These are phyloP conservation scores for Mycena galericulata DNA, from an alignment of 768 basidiomycete species.

Conservation along the genomic window DNA sequence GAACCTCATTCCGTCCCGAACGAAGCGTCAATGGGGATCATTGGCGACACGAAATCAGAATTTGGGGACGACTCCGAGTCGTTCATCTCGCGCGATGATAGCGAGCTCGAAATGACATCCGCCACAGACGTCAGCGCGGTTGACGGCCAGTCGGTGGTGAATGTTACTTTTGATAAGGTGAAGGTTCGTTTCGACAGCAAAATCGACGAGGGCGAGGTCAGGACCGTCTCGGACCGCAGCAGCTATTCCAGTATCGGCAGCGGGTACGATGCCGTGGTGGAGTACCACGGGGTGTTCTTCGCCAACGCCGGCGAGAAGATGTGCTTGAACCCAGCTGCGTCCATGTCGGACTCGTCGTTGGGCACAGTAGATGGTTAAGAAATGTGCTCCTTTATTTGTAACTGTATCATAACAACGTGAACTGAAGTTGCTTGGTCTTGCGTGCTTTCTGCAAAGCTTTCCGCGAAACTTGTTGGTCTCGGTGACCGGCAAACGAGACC, in stretches of 20 bases:
- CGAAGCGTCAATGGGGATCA: background rate
- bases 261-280: constrained; percentile 19
- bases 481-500: background rate
- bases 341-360: constrained; percentile 26
- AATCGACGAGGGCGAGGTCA: background rate
- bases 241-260: constrained; percentile 27
- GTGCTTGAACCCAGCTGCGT: background rate
- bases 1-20: no score
- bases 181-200: constrained; percentile 6
- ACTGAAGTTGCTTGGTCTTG: no score
- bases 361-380: background rate
- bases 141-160: constrained; percentile 8
- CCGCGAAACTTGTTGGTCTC: no score
- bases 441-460: no score
- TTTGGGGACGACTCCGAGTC: constrained; percentile 26
- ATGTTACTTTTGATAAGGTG: constrained; percentile 17
- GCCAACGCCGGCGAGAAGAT: background rate
- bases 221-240: constrained; percentile 4
- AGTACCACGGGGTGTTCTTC: constrained; percentile 12
- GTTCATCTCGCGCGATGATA: constrained; percentile 9
- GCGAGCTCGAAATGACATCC: constrained; percentile 16
- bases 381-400: no score
- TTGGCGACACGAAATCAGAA: constrained; percentile 15
- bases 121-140: constrained; percentile 22
- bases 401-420: no score